Base-by-base conservation (phyloP, 768 basidiomycete genomes). In the Exsudoporus frostii region DNA sequence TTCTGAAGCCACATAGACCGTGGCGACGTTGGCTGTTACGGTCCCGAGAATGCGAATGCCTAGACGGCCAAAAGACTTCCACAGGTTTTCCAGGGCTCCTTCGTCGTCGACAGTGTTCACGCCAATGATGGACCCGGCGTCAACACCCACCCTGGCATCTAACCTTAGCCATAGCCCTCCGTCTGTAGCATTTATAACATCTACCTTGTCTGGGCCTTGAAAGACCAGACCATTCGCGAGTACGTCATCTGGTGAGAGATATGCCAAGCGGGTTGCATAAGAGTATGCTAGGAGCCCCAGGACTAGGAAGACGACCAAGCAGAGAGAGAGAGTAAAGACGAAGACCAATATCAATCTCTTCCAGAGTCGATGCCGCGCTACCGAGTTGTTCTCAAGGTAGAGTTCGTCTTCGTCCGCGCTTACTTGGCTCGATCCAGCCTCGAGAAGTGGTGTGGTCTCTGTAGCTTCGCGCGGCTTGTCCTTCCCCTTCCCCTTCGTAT, bases 61-160 rank as follows among this genome's bases (percentile, higher is more conserved):
- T 79, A 86, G 84, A 32, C 86, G 76, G 3, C 88, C 89, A 17
- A 90, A 52, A 2, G 78, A 72, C 68, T 86, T 90, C 84, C 84
- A 86, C 29, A 82, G 53, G 41, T 68, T 69, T n/a, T 63, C 56
- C 42, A 83, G 53, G 7, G 81, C 36, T 29, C 73, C 72, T 50
- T 88, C 74, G 8, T 74, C 70, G 9, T 68, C 60, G 27, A 73
- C 70, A 11, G 71, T 70, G 49, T 80, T 80, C 13, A 87, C 77
- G 1, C 80, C 85, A 14, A 87, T 71, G 19, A 82, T 71, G 9
- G 74, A 65, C 2, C 85, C 86, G 7, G 84, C 87, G 63, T 90
- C 82, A n/a, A 91, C 55, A 0, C 89, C 89, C 15, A 87, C 63
- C 44, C 76, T 72, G 5, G 77, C 84, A 17, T 79, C 70, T 6